phyloP scores from a whole-genome alignment of 768 basidiomycete genomes.

The Trametes cingulata region DNA sequence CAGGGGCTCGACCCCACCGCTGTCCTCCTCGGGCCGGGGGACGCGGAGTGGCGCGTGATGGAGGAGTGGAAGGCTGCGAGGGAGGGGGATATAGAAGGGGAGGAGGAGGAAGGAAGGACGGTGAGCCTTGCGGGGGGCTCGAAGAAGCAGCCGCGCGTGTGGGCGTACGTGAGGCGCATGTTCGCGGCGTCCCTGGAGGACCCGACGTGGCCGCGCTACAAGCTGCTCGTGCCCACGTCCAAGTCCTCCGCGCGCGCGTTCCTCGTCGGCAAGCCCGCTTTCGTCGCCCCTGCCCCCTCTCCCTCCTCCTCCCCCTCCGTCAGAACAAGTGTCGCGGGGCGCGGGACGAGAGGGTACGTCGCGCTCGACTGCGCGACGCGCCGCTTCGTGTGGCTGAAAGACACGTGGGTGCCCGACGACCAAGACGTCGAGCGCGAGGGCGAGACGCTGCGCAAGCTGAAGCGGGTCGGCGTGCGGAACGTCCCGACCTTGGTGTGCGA shows the following conservation, averaged over 20 bases:
- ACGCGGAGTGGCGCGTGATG: not conserved
- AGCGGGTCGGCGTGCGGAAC: not conserved
- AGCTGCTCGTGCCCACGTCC: not conserved
- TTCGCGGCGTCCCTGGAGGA: not conserved
- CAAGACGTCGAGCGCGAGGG: not conserved
- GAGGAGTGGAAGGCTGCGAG: too few species aligned
- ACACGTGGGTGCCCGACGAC: not conserved
- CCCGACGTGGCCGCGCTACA: not conserved
- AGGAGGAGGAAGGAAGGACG: too few species aligned
- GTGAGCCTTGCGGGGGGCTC: too few species aligned
- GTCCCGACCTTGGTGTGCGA: conserved; percentile 8
- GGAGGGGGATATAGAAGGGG: too few species aligned
- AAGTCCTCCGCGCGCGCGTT: not conserved
- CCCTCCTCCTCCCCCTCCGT: too few species aligned
- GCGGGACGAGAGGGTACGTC: conserved; percentile 7
- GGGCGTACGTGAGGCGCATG: not conserved
- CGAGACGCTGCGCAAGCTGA: not conserved
- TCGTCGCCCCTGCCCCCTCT: not conserved
- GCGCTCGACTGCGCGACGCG: conserved; percentile 6
- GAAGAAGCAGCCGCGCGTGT: not conserved
- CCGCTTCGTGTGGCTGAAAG: conserved; percentile 11
- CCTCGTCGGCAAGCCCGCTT: not conserved
- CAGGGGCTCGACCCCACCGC: conserved; percentile 2
- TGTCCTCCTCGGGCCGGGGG: not conserved
- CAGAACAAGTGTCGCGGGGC: too few species aligned